These are phyloP conservation scores for Sphaerosporella brunnea DNA, from an alignment of 495 filamentous ascomycete genomes.

Conservation along the genomic window DNA sequence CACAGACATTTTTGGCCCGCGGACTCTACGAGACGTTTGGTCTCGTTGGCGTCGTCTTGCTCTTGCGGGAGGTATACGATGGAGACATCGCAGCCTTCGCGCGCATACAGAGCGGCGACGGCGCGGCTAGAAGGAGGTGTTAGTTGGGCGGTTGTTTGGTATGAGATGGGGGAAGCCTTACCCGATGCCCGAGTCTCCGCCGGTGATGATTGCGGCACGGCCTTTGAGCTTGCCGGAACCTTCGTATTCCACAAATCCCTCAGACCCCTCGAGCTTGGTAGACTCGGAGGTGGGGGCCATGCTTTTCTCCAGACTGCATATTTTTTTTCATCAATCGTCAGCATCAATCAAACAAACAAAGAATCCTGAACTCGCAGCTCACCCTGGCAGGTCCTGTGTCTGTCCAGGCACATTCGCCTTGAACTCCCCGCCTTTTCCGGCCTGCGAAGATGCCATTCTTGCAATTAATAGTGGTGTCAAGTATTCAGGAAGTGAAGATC, in stretches of 20 bases:
- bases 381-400: conserved; percentile 20
- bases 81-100: conserved; percentile 38
- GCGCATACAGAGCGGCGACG: conserved; percentile 38
- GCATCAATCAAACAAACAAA: neutral
- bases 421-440: conserved; percentile 16
- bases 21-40: conserved; percentile 34
- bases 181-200: conserved; percentile 42
- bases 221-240: conserved; percentile 35
- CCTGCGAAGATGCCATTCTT: conserved; percentile 10
- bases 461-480: neutral
- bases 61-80: conserved; percentile 40
- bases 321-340: neutral
- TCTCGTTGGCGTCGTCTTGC: conserved; percentile 37
- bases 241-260: conserved; percentile 31
- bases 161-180: conserved; percentile 14
- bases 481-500: neutral
- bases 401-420: conserved; percentile 16
- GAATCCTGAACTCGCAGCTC: neutral
- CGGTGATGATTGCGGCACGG: conserved; percentile 38
- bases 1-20: conserved; percentile 33
- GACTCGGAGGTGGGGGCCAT: conserved; percentile 21
- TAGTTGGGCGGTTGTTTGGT: neutral
- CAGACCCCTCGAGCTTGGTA: conserved; percentile 26
- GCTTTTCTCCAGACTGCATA: conserved; percentile 16
- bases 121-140: conserved; percentile 35